Evolutionary conservation across 768 basidiomycete genomes (phyloP).

Genomic region (Cyathus striatus): DNA sequence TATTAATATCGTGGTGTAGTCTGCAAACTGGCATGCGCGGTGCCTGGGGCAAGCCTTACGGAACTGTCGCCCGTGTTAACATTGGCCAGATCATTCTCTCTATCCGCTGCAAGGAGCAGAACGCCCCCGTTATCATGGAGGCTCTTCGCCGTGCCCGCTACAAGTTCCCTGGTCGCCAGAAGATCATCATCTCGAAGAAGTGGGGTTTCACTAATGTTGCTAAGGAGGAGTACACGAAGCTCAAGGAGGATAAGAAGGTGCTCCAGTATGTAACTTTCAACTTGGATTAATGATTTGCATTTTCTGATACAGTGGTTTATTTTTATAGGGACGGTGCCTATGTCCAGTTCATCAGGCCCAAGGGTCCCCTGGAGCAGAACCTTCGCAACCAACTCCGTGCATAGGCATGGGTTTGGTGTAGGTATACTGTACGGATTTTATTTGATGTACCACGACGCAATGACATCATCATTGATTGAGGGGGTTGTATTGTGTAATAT

Average conservation of each 20-base stretch:
- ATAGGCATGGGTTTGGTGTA: constrained; percentile 25
- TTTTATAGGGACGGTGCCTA: constrained; percentile 83
- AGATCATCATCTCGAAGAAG: constrained; percentile 95
- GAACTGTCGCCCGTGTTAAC: constrained; percentile 92
- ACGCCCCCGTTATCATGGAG: constrained; percentile 88
- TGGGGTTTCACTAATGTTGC: constrained; percentile 98
- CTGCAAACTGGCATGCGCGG: constrained; percentile 98
- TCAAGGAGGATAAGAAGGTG: constrained; percentile 89
- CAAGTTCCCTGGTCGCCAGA: constrained; percentile 99
- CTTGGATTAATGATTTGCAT: too few relatives aligned
- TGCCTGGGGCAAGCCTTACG: constrained; percentile 99
- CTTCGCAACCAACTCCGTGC: constrained; percentile 79
- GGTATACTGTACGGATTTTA: constrained; percentile 4
- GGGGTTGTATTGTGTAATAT: too few relatives aligned
- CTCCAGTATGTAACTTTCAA: constrained; percentile 57
- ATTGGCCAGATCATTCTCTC: constrained; percentile 91
- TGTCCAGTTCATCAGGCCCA: constrained; percentile 88
- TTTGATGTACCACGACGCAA: background rate
- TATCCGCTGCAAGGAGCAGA: constrained; percentile 87
- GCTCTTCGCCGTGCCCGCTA: constrained; percentile 96
- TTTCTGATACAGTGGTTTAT: background rate
- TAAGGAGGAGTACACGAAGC: constrained; percentile 81
- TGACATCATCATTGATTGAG: background rate
- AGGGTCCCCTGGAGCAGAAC: constrained; percentile 82
- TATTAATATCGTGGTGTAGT: constrained; percentile 27